These are phyloP conservation scores for Apophysomyces variabilis DNA, from an alignment of 371 early-diverging fungal species.

Conservation along the genomic window DNA sequence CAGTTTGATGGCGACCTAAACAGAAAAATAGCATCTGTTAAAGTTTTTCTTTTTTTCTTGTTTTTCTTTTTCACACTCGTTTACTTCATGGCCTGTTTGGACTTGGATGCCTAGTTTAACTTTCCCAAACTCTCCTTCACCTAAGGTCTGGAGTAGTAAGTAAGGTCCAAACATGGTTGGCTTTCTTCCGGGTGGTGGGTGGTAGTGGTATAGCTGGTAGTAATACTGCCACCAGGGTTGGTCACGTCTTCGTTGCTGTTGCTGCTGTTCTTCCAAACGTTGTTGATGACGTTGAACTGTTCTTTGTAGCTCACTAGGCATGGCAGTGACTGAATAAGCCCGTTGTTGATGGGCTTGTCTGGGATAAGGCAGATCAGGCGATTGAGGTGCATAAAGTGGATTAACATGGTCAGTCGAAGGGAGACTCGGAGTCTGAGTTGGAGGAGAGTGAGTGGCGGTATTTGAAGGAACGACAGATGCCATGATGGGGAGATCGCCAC, in stretches of 20 bases:
- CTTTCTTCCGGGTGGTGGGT: slow-evolving; percentile 52
- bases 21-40: background rate
- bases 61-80: slow-evolving; percentile 11
- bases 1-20: slow-evolving; percentile 81
- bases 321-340: slow-evolving; percentile 50
- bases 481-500: slow-evolving; percentile 16
- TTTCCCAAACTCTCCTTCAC: slow-evolving; percentile 98
- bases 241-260: slow-evolving; percentile 29
- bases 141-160: slow-evolving; percentile 92
- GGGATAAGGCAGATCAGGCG: slow-evolving; percentile 19
- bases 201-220: slow-evolving; percentile 49
- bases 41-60: slow-evolving; percentile 9
- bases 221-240: slow-evolving; percentile 56
- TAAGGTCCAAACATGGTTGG: slow-evolving; percentile 92
- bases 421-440: slow-evolving; percentile 24
- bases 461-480: slow-evolving; percentile 19
- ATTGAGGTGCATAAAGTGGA: slow-evolving; percentile 29
- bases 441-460: slow-evolving; percentile 14
- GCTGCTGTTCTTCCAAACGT: slow-evolving; percentile 39
- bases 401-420: slow-evolving; percentile 17
- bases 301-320: slow-evolving; percentile 43
- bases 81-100: slow-evolving; percentile 92
- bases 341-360: slow-evolving; percentile 34
- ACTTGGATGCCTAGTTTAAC: slow-evolving; percentile 96
- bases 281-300: slow-evolving; percentile 35